Base-by-base conservation (phyloP, 441 rosid species). In the Mallotus repandus region DNA sequence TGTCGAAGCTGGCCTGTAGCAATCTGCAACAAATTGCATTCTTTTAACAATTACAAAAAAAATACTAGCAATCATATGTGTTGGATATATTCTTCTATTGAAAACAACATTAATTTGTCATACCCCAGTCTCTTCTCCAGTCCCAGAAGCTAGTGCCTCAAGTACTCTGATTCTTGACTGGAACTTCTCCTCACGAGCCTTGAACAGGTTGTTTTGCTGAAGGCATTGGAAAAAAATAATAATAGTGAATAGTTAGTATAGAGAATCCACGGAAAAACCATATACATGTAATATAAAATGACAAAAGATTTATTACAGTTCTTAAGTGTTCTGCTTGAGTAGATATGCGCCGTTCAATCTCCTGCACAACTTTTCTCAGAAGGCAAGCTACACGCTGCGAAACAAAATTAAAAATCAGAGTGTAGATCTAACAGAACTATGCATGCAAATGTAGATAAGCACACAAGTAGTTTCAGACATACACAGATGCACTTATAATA, bases 241-340 rank as follows among this genome's bases (percentile, higher is more conserved):
- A 69, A 43, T 0, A 79, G 43, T 64, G 76, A 60, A 63, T 78
- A 32, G 13, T 78, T 45, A 11, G 63, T 67, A 68, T 0, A 15
- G 57, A 76, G 64, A 58, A 71, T 64, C 73, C 45, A 43, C 61
- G 45, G 32, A 46, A 66, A 70, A 68, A 78, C 38, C 18, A 35
- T 35, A 0, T 43, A 72, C 58, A 21, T 21, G 32, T 68, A 56
- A 21, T 21, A 22, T 65, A 56, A 49, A 59, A 68, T 38, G 68
- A 48, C 58, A 58, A 66, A 68, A 32, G 56, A 60, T 2, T 60
- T 49, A 56, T 81, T 85, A 95, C 99, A 25, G 93, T 92, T 91
- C 96, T 83, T 72, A 92, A 77, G 77, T 91, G 97, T 50, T 92
- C 99, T 59, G 98, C 93, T 82, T 95, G 99, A 71, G 98, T 95